Base-by-base conservation (phyloP, 2,329 filamentous ascomycete species). In the Aspergillus unguis region DNA sequence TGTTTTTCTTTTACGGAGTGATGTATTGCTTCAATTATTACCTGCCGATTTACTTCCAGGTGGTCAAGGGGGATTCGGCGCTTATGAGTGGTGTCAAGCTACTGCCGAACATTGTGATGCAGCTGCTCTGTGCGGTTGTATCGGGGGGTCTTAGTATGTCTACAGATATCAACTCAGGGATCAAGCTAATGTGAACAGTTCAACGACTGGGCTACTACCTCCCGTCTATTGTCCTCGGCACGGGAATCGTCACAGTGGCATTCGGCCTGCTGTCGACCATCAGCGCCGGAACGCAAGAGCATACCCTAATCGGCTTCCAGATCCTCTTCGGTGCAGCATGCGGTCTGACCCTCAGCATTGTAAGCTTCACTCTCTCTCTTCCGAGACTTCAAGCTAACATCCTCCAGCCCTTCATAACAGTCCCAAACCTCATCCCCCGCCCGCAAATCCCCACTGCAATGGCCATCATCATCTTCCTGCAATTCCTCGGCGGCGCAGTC, bases 1-100 rank as follows among this genome's bases (percentile, higher is more conserved):
- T 35, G n/a, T 62, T 66, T 10, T 66, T 75, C 52, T 65, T 75
- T 54, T 17, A 17, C 10, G 54, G 68, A 2, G 55, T 62, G 6
- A 66, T 68, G 7, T 50, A 54, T 29, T 69, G 65, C 40, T 59
- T 69, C 49, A 53, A 75, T 1, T 79, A 75, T 62, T 78, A 76
- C 58, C 64, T 79, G 0, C 75, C 76, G 9, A 74, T 80, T 36
- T 79, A 77, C 59, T 80, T 80, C 64, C 77, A 80, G 59, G 64
- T 66, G 2, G 66, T 77, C 8, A 57, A 63, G 23, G 63, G 65
- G 43, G 62, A 63, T 6, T 57, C 58, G 2, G 52, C 65, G 0
- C 44, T 63, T 28, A 50, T 63, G 40, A 66, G 64, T 38, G 64
- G 65, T 26, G 62, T 67, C 1, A 50, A 65, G 29, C 25, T 66